phyloP scores from a whole-genome alignment of 257 asterid genomes.

The Solanum raphanifolium region DNA sequence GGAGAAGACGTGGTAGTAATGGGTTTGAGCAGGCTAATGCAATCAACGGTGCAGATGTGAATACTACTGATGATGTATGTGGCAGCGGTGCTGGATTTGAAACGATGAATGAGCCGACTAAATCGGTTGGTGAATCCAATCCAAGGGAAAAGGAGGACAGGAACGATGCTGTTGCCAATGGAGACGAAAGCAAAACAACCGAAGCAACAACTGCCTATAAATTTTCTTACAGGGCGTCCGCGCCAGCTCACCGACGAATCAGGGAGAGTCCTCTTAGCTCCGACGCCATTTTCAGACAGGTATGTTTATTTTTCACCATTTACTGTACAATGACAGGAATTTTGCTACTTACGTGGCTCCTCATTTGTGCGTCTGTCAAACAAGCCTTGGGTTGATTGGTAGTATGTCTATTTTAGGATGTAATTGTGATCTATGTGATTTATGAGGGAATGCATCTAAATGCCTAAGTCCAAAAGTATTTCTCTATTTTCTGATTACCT shows the following conservation, averaged over 20 bases:
- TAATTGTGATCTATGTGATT: background rate
- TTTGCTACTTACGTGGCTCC: background rate
- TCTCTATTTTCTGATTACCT: background rate
- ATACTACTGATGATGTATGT: background rate
- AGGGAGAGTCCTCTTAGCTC: conserved; percentile 98
- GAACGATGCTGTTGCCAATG: conserved; percentile 8
- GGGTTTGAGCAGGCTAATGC: background rate
- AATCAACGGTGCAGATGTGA: background rate
- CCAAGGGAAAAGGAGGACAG: conserved; percentile 11
- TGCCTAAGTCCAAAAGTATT: background rate
- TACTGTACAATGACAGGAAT: background rate
- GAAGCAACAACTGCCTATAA: conserved; percentile 26
- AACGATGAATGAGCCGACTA: background rate
- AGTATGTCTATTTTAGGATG: background rate
- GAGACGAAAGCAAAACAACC: conserved; percentile 20
- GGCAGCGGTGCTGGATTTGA: conserved; percentile 14
- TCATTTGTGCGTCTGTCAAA: background rate
- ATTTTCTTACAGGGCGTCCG: conserved; percentile 58
- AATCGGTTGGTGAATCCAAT: background rate
- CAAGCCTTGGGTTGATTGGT: background rate
- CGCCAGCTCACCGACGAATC: conserved; percentile 72
- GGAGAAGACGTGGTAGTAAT: background rate
- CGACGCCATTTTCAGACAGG: conserved; percentile 92
- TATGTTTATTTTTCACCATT: background rate
- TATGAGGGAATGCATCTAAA: background rate